These are phyloP conservation scores for Debaryomyces singareniensis DNA, from an alignment of 1,139 yeast species.

Conservation along the genomic window DNA sequence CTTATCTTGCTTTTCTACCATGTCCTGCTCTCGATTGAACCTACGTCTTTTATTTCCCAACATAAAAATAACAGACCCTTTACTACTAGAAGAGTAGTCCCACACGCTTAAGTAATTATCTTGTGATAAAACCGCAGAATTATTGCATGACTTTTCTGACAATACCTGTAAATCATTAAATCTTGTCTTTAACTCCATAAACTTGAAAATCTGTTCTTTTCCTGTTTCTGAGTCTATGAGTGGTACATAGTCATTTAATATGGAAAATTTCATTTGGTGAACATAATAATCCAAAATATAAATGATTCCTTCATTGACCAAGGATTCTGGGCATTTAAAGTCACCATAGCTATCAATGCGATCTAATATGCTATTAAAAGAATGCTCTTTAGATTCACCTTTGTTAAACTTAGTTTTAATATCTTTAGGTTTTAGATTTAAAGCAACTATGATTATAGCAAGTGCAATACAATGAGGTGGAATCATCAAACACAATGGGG, in stretches of 20 bases:
- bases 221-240: conserved; percentile 27
- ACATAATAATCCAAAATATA: conserved; percentile 59
- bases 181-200: conserved; percentile 40
- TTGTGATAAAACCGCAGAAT: conserved; percentile 29
- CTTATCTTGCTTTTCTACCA: conserved; percentile 2
- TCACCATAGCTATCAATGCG: conserved; percentile 31
- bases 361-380: conserved; percentile 20
- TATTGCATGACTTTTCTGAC: conserved; percentile 32
- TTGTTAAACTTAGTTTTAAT: conserved; percentile 17
- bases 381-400: conserved; percentile 5
- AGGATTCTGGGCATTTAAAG: conserved; percentile 42
- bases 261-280: conserved; percentile 38
- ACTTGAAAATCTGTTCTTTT: conserved; percentile 41
- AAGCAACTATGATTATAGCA: conserved; percentile 46
- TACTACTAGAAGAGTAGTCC: conserved; percentile 38
- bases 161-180: conserved; percentile 37
- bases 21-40: conserved; percentile 24
- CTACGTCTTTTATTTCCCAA: conserved; percentile 44
- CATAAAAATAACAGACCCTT: conserved; percentile 52
- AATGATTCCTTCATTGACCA: conserved; percentile 55
- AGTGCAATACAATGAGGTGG: conserved; percentile 82
- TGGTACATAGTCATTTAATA: conserved; percentile 25
- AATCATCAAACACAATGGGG: conserved; percentile 62
- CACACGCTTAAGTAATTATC: conserved; percentile 47
- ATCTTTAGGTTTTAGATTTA: conserved; percentile 36